Evolutionary conservation across 495 filamentous ascomycete genomes (phyloP).

Genomic region (Penicillium simplicissimum): DNA sequence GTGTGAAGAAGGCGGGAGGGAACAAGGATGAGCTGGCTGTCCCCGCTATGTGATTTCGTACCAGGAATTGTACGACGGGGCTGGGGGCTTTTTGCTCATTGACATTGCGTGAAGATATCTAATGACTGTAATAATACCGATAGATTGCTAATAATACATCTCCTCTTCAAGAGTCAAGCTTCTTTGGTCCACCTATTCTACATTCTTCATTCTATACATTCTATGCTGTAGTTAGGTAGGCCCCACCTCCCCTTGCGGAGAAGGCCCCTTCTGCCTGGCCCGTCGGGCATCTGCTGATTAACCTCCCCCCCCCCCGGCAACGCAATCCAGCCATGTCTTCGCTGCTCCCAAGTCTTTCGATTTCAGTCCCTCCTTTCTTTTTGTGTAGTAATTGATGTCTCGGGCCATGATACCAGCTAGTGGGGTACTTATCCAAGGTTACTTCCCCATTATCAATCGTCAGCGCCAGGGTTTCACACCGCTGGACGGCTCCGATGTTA

Average conservation of each 20-base stretch:
- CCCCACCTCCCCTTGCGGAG: too few species aligned
- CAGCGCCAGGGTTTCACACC: neutral
- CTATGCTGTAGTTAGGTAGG: too few species aligned
- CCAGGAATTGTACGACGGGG: neutral
- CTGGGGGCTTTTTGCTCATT: neutral
- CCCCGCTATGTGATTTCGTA: slow-evolving; percentile 14
- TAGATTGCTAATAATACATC: slow-evolving; percentile 3
- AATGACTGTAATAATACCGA: neutral
- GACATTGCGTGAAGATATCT: neutral
- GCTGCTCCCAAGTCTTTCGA: too few species aligned
- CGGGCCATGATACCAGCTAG: neutral
- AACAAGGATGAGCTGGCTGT: slow-evolving; percentile 19
- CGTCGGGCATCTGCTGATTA: too few species aligned
- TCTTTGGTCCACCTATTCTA: neutral
- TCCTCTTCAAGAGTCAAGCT: neutral
- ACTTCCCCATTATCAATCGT: neutral
- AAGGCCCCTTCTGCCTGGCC: too few species aligned
- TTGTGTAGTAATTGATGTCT: neutral
- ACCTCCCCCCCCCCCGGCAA: too few species aligned
- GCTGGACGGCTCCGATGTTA: neutral
- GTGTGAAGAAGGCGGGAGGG: slow-evolving; percentile 39
- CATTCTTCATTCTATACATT: too few species aligned
- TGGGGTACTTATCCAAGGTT: neutral
- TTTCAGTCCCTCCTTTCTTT: neutral
- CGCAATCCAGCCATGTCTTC: too few species aligned